These are phyloP conservation scores for Nigrospora osmanthi DNA, from an alignment of 2,329 filamentous ascomycete species.

Conservation along the genomic window DNA sequence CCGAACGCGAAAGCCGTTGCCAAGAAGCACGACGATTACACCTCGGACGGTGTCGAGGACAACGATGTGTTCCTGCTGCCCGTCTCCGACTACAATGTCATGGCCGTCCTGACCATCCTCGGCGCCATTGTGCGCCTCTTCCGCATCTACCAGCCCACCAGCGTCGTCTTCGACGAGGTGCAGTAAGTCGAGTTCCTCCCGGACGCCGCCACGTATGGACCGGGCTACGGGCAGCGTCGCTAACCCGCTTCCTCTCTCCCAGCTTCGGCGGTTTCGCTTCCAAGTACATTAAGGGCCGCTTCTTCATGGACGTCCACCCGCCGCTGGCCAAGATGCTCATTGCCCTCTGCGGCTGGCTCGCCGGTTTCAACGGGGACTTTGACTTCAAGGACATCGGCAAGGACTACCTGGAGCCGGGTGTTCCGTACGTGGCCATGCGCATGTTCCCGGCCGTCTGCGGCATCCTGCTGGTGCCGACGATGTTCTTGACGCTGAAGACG, in stretches of 20 bases:
- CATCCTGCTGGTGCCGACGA: constrained; percentile 78
- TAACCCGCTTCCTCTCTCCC: constrained; percentile 9
- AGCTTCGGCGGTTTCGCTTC: constrained; percentile 97
- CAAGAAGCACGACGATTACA: constrained; percentile 48
- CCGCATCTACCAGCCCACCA: constrained; percentile 91
- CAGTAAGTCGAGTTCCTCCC: constrained; percentile 59
- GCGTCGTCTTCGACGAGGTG: constrained; percentile 98
- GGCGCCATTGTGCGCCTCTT: constrained; percentile 79
- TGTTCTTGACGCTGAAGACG: constrained; percentile 92
- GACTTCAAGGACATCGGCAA: constrained; percentile 99
- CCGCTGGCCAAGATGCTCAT: constrained; percentile 95
- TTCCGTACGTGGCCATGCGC: constrained; percentile 97
- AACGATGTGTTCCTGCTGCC: constrained; percentile 89
- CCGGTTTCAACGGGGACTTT: constrained; percentile 90
- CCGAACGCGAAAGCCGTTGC: constrained; percentile 10
- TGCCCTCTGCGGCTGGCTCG: constrained; percentile 87
- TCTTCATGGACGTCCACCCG: constrained; percentile 99
- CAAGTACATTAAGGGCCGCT: constrained; percentile 98
- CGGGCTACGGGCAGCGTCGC: constrained; percentile 1
- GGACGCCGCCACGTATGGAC: neutral
- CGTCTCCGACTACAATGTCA: constrained; percentile 71
- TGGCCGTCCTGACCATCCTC: constrained; percentile 65
- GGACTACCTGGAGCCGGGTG: constrained; percentile 89
- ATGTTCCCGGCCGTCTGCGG: constrained; percentile 85
- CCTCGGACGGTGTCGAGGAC: constrained; percentile 74